Percentiles rank a stretch among this genome's conserved stretches.
Conservation (phyloP, 2,329 filamentous ascomycete genomes). For the Paramyrothecium sp. region DNA sequence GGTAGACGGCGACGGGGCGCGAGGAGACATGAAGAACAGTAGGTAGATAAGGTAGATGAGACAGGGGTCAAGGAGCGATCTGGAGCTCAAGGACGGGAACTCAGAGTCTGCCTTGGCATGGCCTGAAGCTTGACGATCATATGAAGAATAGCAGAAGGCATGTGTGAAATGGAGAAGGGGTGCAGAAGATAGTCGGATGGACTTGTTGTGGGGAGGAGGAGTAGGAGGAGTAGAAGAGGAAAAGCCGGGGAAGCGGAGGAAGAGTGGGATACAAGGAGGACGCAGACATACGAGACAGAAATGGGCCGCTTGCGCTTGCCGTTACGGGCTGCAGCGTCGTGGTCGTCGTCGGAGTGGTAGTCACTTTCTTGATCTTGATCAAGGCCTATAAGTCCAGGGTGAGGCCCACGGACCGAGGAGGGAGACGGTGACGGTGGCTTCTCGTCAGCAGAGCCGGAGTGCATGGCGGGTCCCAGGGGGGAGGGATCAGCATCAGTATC, state of each 20-base stretch:
- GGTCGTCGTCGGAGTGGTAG: slow-evolving; percentile 46
- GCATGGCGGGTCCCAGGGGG: slow-evolving; percentile 14
- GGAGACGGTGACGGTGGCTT: slow-evolving; percentile 16
- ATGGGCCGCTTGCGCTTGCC: slow-evolving; percentile 60
- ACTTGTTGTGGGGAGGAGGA: too few species aligned
- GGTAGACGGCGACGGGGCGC: neutral
- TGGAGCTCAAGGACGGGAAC: too few species aligned
- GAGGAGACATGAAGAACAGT: neutral
- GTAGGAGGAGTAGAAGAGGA: too few species aligned
- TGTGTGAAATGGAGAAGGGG: too few species aligned
- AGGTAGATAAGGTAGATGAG: neutral
- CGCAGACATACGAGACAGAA: slow-evolving; percentile 54
- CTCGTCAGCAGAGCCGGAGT: slow-evolving; percentile 13
- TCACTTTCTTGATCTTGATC: slow-evolving; percentile 19
- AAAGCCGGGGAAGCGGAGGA: neutral
- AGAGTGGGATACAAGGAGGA: slow-evolving; percentile 5
- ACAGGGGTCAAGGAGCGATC: neutral
- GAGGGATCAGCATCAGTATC: neutral
- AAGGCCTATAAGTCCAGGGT: slow-evolving; percentile 27
- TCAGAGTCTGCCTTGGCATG: too few species aligned
- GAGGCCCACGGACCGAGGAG: slow-evolving; percentile 21
- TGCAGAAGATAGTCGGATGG: too few species aligned
- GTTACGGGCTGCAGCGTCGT: slow-evolving; percentile 27
- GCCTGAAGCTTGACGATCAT: too few species aligned
- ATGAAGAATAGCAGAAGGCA: too few species aligned